Base-by-base conservation (phyloP, 352 stramenopile species). In the Achlya hypogyna region DNA sequence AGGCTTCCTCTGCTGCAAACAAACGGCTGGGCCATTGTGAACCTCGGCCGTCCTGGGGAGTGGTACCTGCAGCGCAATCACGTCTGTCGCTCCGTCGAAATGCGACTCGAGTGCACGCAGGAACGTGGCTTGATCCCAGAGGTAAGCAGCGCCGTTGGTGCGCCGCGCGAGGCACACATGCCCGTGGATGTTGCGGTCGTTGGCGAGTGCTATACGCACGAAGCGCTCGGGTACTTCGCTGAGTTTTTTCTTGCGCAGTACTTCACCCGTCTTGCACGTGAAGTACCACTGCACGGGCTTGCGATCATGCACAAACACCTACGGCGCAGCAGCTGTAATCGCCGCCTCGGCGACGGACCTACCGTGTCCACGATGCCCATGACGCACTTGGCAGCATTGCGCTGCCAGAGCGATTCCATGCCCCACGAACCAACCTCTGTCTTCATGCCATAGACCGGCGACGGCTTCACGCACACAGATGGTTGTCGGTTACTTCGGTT, bases 251-350 rank as follows among this genome's bases (percentile, higher is more conserved):
- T 77, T 77, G 23, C 62, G 51, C 25, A 74, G 49, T 16, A 77
- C 71, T 42, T 76, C 70, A 22, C 72, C 72, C 2, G 65, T 54
- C 47, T 73, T 74, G 53, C 47, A 69, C 6, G 72, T 77, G 53
- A 77, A 77, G 20, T 76, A 53, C 72, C 72, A 77, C n/a, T 29
- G n/a, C 6, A 66, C 42, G 3, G 64, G 35, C 27, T 59, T 67
- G 31, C 71, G 63, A 45, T 76, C 72, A 10, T 60, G 31, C 35
- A 77, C 52, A 27, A 77, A 31, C 16, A 76, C 65, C 58, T 59
- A 34, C 2, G 20, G 10, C 1, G 10, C 18, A 45, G 31, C 10
- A 14, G 1, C 25, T 45, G 28, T 5, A 5, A 27, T 4, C 10
- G 8, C 5, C n/a, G 28, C 1, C 20, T 1, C 25, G 27, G 43